Conservation (phyloP, 148 eudicot genomes). For the Salicornia ramosissima region DNA sequence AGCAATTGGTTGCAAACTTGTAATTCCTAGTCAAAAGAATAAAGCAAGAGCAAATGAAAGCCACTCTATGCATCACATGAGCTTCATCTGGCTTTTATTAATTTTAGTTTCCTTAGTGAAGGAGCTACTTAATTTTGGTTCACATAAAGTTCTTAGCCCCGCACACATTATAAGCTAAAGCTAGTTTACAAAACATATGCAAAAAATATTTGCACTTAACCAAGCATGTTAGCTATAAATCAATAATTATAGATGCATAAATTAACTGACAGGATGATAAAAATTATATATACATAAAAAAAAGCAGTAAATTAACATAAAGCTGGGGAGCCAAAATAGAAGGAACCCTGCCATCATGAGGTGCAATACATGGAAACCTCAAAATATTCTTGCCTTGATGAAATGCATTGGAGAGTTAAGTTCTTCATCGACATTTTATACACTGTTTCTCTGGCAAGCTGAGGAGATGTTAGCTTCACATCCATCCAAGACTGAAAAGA, state of each 20-base stretch:
- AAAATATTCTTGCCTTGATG: slow-evolving; percentile 61
- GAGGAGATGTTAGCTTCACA: slow-evolving; percentile 91
- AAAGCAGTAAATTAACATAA: too few species aligned
- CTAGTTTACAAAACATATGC: neutral
- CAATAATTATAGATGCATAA: neutral
- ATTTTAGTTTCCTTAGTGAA: neutral
- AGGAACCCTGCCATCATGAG: neutral
- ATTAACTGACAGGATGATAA: neutral
- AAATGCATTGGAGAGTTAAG: slow-evolving; percentile 55
- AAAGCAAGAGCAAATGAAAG: neutral
- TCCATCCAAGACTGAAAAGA: slow-evolving; percentile 74
- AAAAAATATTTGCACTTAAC: neutral
- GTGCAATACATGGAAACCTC: neutral
- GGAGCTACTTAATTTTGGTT: neutral
- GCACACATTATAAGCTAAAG: neutral
- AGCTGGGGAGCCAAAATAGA: neutral
- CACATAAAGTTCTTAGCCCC: neutral
- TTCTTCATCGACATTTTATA: slow-evolving; percentile 73
- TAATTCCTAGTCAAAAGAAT: neutral
- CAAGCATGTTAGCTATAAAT: neutral
- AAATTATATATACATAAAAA: neutral
- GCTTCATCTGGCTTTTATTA: neutral
- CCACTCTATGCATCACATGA: neutral
- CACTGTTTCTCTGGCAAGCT: slow-evolving; percentile 80
- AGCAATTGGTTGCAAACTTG: neutral